A percentile compares a stretch with the other conserved stretches of the same genome.
phyloP scores from a whole-genome alignment of 2,329 filamentous ascomycete genomes.

The Tothia fuscella region DNA sequence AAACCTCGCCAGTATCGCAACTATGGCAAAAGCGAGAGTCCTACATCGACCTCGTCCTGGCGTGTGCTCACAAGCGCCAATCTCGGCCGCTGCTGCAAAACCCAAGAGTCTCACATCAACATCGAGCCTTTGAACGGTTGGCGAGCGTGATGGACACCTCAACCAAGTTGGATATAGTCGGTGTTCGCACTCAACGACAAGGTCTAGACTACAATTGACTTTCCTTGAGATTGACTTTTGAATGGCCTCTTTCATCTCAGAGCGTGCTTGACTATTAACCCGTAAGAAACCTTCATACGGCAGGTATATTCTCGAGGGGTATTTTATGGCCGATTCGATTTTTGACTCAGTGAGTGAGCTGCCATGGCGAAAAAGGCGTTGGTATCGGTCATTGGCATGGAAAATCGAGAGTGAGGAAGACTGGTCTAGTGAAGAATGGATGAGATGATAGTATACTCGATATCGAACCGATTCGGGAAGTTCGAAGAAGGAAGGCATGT shows the following conservation, averaged over 20 bases:
- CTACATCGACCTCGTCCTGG: slow-evolving; percentile 3
- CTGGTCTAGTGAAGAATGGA: neutral
- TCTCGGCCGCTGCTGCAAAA: neutral
- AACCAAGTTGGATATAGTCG: slow-evolving; percentile 1
- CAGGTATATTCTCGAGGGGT: slow-evolving; percentile 3
- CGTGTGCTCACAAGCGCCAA: neutral
- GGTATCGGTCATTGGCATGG: neutral
- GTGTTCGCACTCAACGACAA: slow-evolving; percentile 5
- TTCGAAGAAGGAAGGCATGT: slow-evolving; percentile 1
- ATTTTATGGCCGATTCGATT: slow-evolving; percentile 5
- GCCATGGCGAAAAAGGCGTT: slow-evolving; percentile 6
- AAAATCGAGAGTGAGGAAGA: slow-evolving; percentile 1
- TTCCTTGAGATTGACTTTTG: neutral
- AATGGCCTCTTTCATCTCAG: slow-evolving; percentile 2
- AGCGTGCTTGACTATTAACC: neutral
- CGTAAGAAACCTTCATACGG: slow-evolving; percentile 1
- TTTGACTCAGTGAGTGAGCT: neutral
- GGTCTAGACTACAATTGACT: slow-evolving; percentile 4
- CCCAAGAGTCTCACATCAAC: slow-evolving; percentile 3
- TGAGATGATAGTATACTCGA: neutral
- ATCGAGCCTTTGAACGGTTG: neutral
- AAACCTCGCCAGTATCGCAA: slow-evolving; percentile 4
- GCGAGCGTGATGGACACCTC: neutral
- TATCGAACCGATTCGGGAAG: slow-evolving; percentile 2
- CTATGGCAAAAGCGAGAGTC: slow-evolving; percentile 7